phyloP scores from a whole-genome alignment of 495 filamentous ascomycete species.

The Aspergillus cavernicola region DNA sequence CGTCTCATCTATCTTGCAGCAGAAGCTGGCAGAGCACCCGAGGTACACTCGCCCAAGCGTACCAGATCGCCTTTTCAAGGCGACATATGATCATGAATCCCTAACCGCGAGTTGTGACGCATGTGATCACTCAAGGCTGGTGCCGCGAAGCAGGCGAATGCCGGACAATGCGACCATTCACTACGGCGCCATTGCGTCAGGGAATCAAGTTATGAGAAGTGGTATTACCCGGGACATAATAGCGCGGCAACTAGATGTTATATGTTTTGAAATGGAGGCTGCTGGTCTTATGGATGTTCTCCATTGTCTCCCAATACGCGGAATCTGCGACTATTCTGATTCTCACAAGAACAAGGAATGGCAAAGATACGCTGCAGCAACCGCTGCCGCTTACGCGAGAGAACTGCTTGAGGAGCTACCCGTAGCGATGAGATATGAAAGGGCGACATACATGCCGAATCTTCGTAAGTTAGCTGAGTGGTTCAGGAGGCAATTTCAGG shows the following conservation, averaged over 20 bases:
- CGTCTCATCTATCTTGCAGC: constrained; percentile 21
- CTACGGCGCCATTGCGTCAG: constrained; percentile 42
- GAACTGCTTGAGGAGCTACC: constrained; percentile 25
- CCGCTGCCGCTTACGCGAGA: constrained; percentile 31
- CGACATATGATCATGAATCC: constrained; percentile 13
- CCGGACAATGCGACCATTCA: constrained; percentile 21
- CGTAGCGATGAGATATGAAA: not conserved
- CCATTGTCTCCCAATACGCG: constrained; percentile 30
- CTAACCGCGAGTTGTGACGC: not conserved
- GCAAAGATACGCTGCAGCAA: constrained; percentile 24
- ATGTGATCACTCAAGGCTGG: not conserved
- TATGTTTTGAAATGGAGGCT: constrained; percentile 49
- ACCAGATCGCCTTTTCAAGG: constrained; percentile 20
- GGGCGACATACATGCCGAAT: not conserved
- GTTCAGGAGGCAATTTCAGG: not conserved
- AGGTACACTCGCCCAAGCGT: constrained; percentile 11
- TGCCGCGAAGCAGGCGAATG: not conserved
- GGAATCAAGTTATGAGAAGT: constrained; percentile 37
- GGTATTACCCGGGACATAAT: constrained; percentile 28
- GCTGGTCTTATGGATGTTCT: constrained; percentile 36
- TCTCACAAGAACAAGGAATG: constrained; percentile 36
- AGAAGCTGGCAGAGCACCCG: constrained; percentile 12
- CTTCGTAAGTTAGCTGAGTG: not conserved
- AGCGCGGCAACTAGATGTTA: constrained; percentile 14
- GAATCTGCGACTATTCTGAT: constrained; percentile 37